Conservation (phyloP, 23 red algal genomes). For the Gracilariopsis chorda region DNA sequence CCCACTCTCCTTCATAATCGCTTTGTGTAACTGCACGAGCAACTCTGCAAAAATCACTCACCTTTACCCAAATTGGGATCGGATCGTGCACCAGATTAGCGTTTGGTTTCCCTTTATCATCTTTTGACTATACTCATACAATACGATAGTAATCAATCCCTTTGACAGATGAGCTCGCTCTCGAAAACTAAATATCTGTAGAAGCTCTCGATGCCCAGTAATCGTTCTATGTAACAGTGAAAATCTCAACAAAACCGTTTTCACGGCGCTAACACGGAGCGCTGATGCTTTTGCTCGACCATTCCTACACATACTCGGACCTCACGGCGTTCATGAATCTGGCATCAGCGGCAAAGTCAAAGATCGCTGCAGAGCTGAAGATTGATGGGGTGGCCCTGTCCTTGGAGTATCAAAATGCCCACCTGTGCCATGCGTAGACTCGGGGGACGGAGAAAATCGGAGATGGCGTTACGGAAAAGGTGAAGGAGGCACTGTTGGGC, state of each 20-base stretch:
- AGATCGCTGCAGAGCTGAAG: conserved; percentile 58
- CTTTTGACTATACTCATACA: too few species aligned
- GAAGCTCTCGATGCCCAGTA: conserved; percentile 2
- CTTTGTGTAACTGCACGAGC: too few species aligned
- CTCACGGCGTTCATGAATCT: conserved; percentile 35
- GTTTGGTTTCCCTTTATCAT: too few species aligned
- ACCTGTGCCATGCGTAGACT: conserved; percentile 48
- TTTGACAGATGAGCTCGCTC: too few species aligned
- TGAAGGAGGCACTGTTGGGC: conserved; percentile 25
- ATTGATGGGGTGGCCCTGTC: conserved; percentile 78
- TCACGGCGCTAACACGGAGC: conserved; percentile 36
- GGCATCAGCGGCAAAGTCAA: neutral
- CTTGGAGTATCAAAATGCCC: conserved; percentile 34
- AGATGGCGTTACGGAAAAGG: conserved; percentile 71
- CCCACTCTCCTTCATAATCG: too few species aligned
- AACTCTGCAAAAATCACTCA: too few species aligned
- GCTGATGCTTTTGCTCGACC: conserved; percentile 68
- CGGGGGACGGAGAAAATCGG: conserved; percentile 64
- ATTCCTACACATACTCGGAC: conserved; percentile 57
- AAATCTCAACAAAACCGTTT: conserved; percentile 14
- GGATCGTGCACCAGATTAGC: too few species aligned
- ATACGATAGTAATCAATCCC: too few species aligned
- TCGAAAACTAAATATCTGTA: conserved; percentile 11
- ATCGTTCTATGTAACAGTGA: conserved; percentile 23
- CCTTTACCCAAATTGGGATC: too few species aligned